phyloP scores from a whole-genome alignment of 192 early-diverging fungal species.

The Linnemannia elongata region DNA sequence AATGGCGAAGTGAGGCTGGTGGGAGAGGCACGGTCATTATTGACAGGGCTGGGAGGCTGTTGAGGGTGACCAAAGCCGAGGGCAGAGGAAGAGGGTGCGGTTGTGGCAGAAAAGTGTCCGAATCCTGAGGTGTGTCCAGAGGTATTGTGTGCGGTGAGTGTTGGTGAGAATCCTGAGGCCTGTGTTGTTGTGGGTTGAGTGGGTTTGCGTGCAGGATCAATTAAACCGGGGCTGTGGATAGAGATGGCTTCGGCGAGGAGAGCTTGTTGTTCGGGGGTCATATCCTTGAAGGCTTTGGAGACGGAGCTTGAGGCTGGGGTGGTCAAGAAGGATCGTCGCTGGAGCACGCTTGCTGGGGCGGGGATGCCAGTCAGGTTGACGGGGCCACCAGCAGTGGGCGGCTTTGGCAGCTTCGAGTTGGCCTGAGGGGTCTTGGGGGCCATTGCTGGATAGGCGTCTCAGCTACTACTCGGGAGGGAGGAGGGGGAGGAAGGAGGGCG shows the following conservation, averaged over 20 bases:
- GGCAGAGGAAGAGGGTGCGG: slow-evolving; percentile 12
- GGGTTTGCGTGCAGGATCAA: slow-evolving; percentile 27
- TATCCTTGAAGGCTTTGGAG: slow-evolving; percentile 50
- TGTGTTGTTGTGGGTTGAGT: neutral
- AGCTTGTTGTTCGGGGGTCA: slow-evolving; percentile 61
- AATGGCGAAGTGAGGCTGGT: slow-evolving; percentile 24
- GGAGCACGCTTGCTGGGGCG: slow-evolving; percentile 29
- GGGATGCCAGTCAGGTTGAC: slow-evolving; percentile 43
- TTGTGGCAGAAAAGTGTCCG: neutral
- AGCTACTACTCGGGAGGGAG: slow-evolving; percentile 12
- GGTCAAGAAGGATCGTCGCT: slow-evolving; percentile 42
- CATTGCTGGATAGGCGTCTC: slow-evolving; percentile 37
- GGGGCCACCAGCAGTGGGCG: slow-evolving; percentile 38
- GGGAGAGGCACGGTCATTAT: slow-evolving; percentile 34
- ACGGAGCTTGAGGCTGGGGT: slow-evolving; percentile 17
- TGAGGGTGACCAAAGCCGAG: slow-evolving; percentile 17
- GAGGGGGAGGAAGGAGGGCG: neutral
- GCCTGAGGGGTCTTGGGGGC: slow-evolving; percentile 52
- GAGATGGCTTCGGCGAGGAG: slow-evolving; percentile 57
- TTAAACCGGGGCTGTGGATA: slow-evolving; percentile 53
- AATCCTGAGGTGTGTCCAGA: neutral
- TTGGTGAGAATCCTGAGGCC: slow-evolving; percentile 11
- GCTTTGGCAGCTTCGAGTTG: slow-evolving; percentile 60
- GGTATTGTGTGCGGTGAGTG: neutral
- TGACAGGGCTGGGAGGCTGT: slow-evolving; percentile 12